phyloP scores from a whole-genome alignment of 2,329 filamentous ascomycete species.

The Xylaria sp. region DNA sequence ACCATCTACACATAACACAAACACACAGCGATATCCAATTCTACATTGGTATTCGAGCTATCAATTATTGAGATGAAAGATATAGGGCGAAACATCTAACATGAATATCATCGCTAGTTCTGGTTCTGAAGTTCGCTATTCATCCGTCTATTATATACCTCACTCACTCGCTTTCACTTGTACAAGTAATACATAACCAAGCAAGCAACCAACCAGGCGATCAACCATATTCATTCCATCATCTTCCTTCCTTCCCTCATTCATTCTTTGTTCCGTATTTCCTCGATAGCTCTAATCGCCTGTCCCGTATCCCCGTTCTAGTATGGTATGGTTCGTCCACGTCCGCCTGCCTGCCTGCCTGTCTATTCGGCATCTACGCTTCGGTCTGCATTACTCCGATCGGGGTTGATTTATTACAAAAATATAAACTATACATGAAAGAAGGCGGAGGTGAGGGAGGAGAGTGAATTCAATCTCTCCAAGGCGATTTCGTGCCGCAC shows the following conservation, averaged over 20 bases:
- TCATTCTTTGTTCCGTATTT: neutral
- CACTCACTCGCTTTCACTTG: neutral
- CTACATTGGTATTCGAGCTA: neutral
- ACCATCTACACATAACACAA: neutral
- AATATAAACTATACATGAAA: slow-evolving; percentile 22
- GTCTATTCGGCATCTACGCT: slow-evolving; percentile 11
- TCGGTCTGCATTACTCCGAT: neutral
- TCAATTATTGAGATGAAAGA: too few species aligned
- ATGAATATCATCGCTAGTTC: neutral
- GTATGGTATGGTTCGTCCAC: neutral
- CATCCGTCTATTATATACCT: slow-evolving; percentile 3
- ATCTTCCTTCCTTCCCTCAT: neutral
- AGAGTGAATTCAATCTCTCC: neutral
- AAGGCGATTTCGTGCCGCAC: neutral
- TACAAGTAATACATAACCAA: neutral
- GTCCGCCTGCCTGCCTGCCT: neutral
- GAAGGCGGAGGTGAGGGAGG: neutral
- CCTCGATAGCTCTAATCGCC: neutral
- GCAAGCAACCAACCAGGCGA: neutral
- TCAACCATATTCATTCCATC: neutral
- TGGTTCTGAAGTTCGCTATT: neutral
- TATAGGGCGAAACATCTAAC: neutral
- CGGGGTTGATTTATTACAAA: slow-evolving; percentile 3
- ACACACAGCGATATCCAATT: too few species aligned
- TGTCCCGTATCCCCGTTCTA: neutral